Evolutionary conservation across 768 basidiomycete species (phyloP).

Genomic region (Naganishia vaughanmartiniae): DNA sequence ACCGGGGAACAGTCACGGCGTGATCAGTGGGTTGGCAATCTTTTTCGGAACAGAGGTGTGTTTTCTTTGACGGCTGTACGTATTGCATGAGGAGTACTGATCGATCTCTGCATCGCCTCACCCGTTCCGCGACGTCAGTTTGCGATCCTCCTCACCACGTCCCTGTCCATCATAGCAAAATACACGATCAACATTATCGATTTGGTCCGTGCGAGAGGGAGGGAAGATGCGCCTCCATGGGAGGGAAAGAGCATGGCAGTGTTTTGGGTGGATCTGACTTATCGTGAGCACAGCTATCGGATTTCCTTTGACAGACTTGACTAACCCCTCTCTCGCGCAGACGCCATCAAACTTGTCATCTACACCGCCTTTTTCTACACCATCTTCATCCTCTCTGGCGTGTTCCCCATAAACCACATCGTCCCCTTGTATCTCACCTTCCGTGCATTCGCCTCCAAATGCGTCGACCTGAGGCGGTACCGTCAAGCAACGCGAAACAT

Average conservation of each 20-base stretch:
- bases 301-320: neutral
- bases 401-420: conserved; percentile 87
- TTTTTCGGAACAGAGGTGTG: conserved; percentile 90
- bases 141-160: conserved; percentile 78
- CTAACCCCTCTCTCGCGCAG: conserved; percentile 54
- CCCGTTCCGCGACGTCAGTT: conserved; percentile 59
- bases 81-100: conserved; percentile 61
- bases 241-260: conserved; percentile 97
- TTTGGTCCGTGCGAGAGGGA: conserved; percentile 67
- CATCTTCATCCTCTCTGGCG: conserved; percentile 87
- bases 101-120: neutral
- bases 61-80: conserved; percentile 22
- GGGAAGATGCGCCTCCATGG: conserved; percentile 67
- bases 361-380: conserved; percentile 91
- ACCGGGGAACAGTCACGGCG: neutral
- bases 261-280: conserved; percentile 88
- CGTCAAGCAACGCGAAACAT: conserved; percentile 92
- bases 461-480: conserved; percentile 85
- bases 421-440: conserved; percentile 96
- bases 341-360: conserved; percentile 87
- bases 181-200: conserved; percentile 80
- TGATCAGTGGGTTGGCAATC: conserved; percentile 84
- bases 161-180: conserved; percentile 73
- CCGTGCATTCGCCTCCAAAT: conserved; percentile 81
- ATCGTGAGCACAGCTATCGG: conserved; percentile 60